Base-by-base conservation (phyloP, 345 rosid genomes). In the Bruguiera gymnorhiza region DNA sequence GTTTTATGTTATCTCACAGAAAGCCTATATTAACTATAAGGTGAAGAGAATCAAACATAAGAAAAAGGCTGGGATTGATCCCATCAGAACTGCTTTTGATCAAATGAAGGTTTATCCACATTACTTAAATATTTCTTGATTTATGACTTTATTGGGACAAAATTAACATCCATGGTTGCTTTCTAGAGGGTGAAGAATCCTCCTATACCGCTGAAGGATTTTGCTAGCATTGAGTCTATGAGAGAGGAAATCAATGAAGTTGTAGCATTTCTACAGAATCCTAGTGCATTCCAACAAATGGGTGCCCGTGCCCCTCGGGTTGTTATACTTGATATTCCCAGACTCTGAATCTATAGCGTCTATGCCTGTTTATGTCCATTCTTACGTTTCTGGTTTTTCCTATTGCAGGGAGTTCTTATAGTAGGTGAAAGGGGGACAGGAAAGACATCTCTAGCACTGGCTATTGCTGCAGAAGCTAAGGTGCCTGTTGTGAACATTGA, bases 381-480 rank as follows among this genome's bases (percentile, higher is more conserved):
- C 18, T 11, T 11, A 43, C 11, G 50, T 43, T 43, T 43, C 19
- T 43, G 50, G 50, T 43, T 43, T 43, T 43, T 13, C 50, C 50
- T 82, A 29, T 65, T 84, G 86, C 86, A 93, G 98, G 98, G 98
- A 80, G 98, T 93, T 81, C 97, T 93, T 74, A 90, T 93, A 69
- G 93, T 90, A 54, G 98, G 98, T 70, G 98, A 89, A 80, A 90
- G 98, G 78, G 97, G 97, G 76, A 93, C 97, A 2, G 98, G 98
- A 59, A 93, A 93, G 82, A 93, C 98, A 43, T 90, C 97, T 58
- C 78, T 93, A 39, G 97, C 98, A 30, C 79, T 90, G 56, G 98
- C 98, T 72, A 90, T 93, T 66, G 98, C 97, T 78, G 97, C 98
- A 6, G 97, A 93, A 85, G 97, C 98, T 81, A 86, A 79, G 79